phyloP scores from a whole-genome alignment of 495 filamentous ascomycete genomes.

The Penicillium chermesinum region DNA sequence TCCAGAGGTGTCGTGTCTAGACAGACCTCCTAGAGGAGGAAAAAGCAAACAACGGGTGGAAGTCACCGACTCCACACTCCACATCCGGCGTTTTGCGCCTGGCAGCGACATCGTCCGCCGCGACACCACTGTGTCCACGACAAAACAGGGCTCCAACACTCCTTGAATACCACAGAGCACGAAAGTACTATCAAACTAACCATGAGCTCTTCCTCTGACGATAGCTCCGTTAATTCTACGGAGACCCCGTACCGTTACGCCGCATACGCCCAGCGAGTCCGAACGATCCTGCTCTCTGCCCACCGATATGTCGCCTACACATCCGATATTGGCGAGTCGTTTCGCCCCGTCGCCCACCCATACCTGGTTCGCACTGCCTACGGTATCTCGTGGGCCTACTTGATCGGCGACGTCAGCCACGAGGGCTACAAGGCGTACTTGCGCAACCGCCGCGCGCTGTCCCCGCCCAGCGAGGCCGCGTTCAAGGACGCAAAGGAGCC shows the following conservation, averaged over 20 bases:
- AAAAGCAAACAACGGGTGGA: neutral
- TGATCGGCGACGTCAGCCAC: conserved; percentile 83
- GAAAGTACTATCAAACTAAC: conserved; percentile 8
- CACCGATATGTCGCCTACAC: conserved; percentile 98
- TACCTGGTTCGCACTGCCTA: conserved; percentile 77
- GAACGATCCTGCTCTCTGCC: conserved; percentile 83
- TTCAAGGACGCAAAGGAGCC: conserved; percentile 39
- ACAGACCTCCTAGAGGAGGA: neutral
- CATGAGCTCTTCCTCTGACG: conserved; percentile 9
- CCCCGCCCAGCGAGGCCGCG: conserved; percentile 30
- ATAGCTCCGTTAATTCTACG: conserved; percentile 73
- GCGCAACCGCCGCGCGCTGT: conserved; percentile 61
- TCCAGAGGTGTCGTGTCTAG: neutral
- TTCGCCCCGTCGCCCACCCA: conserved; percentile 88
- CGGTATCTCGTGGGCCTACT: conserved; percentile 86
- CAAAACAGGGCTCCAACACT: conserved; percentile 7
- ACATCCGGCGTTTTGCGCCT: neutral
- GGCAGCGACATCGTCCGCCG: neutral
- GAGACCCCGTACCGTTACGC: conserved; percentile 85
- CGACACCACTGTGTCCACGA: neutral
- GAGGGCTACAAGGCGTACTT: conserved; percentile 95
- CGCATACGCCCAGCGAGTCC: conserved; percentile 79
- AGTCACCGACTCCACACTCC: neutral
- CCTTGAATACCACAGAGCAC: neutral
- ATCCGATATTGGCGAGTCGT: conserved; percentile 93